Percentiles rank a stretch among this genome's conserved stretches.
These are phyloP conservation scores for Diplogelasinospora grovesii DNA, from an alignment of 495 filamentous ascomycete species.

Conservation along the genomic window DNA sequence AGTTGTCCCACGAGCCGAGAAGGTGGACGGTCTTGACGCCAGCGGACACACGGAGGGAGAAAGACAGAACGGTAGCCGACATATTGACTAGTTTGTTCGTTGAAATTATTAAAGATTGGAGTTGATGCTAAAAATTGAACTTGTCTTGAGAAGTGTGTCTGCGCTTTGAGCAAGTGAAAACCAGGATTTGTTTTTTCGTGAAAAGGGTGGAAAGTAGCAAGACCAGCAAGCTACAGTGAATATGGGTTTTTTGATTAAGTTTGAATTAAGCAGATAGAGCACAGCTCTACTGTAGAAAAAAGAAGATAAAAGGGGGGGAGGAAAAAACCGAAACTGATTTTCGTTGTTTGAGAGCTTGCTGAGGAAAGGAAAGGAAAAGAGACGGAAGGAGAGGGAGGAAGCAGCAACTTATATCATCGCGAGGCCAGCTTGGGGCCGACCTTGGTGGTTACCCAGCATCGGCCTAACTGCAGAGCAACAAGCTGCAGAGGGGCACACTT, in stretches of 20 bases:
- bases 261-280: conserved; percentile 42
- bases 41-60: conserved; percentile 89
- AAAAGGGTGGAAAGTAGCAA: conserved; percentile 24
- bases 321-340: conserved; percentile 53
- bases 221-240: conserved; percentile 43
- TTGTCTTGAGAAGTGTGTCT: conserved; percentile 23
- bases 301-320: conserved; percentile 43
- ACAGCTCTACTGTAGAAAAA: conserved; percentile 48
- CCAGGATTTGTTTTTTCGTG: conserved; percentile 36
- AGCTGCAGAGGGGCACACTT: background rate
- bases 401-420: conserved; percentile 42
- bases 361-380: conserved; percentile 53
- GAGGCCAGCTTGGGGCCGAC: conserved; percentile 17
- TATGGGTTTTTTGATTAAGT: conserved; percentile 34
- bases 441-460: conserved; percentile 17
- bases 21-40: conserved; percentile 97
- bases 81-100: conserved; percentile 58
- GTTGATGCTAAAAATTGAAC: conserved; percentile 27
- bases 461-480: conserved; percentile 5
- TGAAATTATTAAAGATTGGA: conserved; percentile 24
- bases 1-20: conserved; percentile 97
- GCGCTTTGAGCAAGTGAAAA: conserved; percentile 55
- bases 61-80: conserved; percentile 78
- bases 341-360: conserved; percentile 68
- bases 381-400: conserved; percentile 30